Conservation (phyloP, 306 rosid genomes). For the Calophaca sinica region DNA sequence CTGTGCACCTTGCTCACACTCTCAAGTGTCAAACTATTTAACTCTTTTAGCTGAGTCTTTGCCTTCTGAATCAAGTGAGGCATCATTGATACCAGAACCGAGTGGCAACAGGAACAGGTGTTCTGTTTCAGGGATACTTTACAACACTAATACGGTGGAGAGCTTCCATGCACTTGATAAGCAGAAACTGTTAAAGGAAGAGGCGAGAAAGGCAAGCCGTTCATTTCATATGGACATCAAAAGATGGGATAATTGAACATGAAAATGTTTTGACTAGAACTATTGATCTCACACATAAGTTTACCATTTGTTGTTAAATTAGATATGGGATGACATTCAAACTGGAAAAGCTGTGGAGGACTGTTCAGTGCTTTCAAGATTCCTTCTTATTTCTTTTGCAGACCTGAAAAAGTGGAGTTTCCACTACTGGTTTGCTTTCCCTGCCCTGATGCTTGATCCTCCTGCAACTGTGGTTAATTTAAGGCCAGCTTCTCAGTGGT, state of each 20-base stretch:
- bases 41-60: slow-evolving; percentile 82
- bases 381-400: slow-evolving; percentile 90
- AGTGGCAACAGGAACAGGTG: slow-evolving; percentile 86
- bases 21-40: slow-evolving; percentile 81
- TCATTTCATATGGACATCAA: neutral
- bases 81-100: slow-evolving; percentile 48
- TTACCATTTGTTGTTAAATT: slow-evolving; percentile 41
- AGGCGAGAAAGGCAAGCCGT: slow-evolving; percentile 75
- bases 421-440: slow-evolving; percentile 93
- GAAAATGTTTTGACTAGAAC: neutral
- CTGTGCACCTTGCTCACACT: slow-evolving; percentile 90
- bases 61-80: slow-evolving; percentile 69
- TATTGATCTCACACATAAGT: slow-evolving; percentile 32
- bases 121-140: slow-evolving; percentile 73
- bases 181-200: slow-evolving; percentile 63
- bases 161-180: slow-evolving; percentile 81
- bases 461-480: slow-evolving; percentile 77
- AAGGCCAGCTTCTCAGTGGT: slow-evolving; percentile 77
- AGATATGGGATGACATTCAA: slow-evolving; percentile 95
- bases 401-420: slow-evolving; percentile 94
- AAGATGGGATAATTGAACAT: slow-evolving; percentile 19
- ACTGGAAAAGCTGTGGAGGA: slow-evolving; percentile 86
- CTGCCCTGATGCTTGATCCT: slow-evolving; percentile 89
- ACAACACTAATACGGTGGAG: slow-evolving; percentile 88
- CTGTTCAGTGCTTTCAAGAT: slow-evolving; percentile 78